A percentile compares a stretch with the other conserved stretches of the same genome.
phyloP scores from a whole-genome alignment of 202 grass and related monocot species.

The Saccharum hybrid region DNA sequence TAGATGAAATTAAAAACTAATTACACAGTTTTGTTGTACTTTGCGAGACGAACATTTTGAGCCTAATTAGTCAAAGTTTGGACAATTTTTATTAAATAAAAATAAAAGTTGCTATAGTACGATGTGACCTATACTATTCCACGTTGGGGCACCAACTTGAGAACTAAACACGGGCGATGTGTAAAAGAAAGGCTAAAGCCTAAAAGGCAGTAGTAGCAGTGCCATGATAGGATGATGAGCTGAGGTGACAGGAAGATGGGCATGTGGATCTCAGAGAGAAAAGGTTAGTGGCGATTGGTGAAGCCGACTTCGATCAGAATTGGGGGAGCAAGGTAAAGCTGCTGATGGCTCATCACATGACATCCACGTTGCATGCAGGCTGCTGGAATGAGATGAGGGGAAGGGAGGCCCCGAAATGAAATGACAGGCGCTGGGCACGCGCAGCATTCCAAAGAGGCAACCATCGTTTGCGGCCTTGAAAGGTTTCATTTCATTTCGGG shows the following conservation, averaged over 20 bases:
- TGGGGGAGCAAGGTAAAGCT: slow-evolving; percentile 29
- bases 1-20: too few species aligned
- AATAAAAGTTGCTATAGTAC: too few species aligned
- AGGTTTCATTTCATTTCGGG: slow-evolving; percentile 41
- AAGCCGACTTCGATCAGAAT: not conserved
- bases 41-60: too few species aligned
- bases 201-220: not conserved
- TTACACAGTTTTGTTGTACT: too few species aligned
- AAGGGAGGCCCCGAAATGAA: not conserved
- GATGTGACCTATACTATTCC: too few species aligned
- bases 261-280: slow-evolving; percentile 5
- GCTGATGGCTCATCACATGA: slow-evolving; percentile 36
- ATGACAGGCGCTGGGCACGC: slow-evolving; percentile 34
- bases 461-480: slow-evolving; percentile 44
- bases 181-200: slow-evolving; percentile 7
- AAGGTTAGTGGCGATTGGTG: too few species aligned
- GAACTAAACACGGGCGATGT: not conserved
- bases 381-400: not conserved
- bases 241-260: slow-evolving; percentile 1
- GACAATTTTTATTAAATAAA: too few species aligned
- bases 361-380: slow-evolving; percentile 27
- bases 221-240: slow-evolving; percentile 23
- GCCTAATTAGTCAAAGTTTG: too few species aligned
- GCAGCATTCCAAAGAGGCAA: slow-evolving; percentile 50
- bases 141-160: too few species aligned